Base-by-base conservation (phyloP, 2,329 filamentous ascomycete species). In the Paecilomyces sp. region DNA sequence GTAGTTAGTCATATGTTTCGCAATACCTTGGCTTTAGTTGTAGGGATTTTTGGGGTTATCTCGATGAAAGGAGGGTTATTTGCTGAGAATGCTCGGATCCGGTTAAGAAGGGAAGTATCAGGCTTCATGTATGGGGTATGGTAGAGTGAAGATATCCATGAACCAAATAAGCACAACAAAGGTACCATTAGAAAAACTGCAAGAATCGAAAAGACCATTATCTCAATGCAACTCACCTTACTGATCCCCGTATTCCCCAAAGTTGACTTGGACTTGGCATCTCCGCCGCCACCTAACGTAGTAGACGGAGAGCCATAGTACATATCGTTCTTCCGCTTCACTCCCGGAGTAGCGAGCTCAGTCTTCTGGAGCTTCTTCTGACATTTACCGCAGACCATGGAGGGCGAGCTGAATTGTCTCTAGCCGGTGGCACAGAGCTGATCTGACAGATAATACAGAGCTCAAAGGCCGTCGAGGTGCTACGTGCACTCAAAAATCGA, bases 311-410 rank as follows among this genome's bases (percentile, higher is more conserved):
- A 87, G 55, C 85, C 85, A 67, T 85, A 82, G 71, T 87, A 88
- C 76, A 88, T 85, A 57, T 88, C 85, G 68, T 74, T 84, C 78
- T 85, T 88, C 75, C 85, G 85, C 74, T 88, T 88, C 62, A 88
- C 85, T 30, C 79, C 82, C 0, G 85, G 85, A 0, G 85, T 88
- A 62, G 83, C 85, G 59, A 88, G 81, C 12, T 82, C 79, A 13
- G 85, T 87, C 57, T 80, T 76, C 72, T 85, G 85, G 58, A 82
- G 75, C 57, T 83, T 80, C 72, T 85, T 86, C 66, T 85, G 80
- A 66, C 85, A 88, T 75, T 85, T 87, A 63, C 79, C 73, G 77
- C 85, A 88, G 60, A 88, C 85, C 85, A 87, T 87, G 36, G 22
- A 8, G 52, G 24, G 52, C 18, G 24, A 18, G 11, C 2, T 7